A percentile compares a stretch with the other conserved stretches of the same genome.
Conservation (phyloP, 108 stramenopile species). For the Pseudonitzschia pungens region DNA sequence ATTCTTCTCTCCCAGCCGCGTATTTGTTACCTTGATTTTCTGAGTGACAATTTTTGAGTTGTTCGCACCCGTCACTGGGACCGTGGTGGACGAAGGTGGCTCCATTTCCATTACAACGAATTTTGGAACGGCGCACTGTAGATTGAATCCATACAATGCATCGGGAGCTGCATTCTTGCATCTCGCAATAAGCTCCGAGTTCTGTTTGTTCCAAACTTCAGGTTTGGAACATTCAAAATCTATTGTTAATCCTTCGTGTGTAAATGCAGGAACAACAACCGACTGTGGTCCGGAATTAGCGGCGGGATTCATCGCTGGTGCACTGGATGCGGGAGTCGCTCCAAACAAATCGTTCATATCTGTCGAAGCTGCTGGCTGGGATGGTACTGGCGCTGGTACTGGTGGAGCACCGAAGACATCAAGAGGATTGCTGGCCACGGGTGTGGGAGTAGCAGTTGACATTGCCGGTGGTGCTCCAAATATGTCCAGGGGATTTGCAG, state of each 20-base stretch:
- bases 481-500: slow-evolving; percentile 50
- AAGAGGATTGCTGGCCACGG: slow-evolving; percentile 33
- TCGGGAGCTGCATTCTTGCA: slow-evolving; percentile 84
- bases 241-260: slow-evolving; percentile 73
- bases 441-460: slow-evolving; percentile 29
- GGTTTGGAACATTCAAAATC: slow-evolving; percentile 87
- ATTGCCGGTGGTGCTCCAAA: slow-evolving; percentile 54
- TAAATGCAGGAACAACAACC: slow-evolving; percentile 61
- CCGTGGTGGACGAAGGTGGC: slow-evolving; percentile 88
- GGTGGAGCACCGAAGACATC: slow-evolving; percentile 60
- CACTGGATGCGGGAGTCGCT: slow-evolving; percentile 13
- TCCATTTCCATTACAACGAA: slow-evolving; percentile 95
- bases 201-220: slow-evolving; percentile 80
- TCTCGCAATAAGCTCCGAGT: slow-evolving; percentile 67
- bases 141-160: slow-evolving; percentile 80
- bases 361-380: neutral
- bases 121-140: slow-evolving; percentile 98
- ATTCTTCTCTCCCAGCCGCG: slow-evolving; percentile 90
- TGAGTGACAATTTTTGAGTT: slow-evolving; percentile 85
- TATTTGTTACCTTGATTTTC: slow-evolving; percentile 87
- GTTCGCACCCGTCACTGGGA: slow-evolving; percentile 64
- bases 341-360: neutral
- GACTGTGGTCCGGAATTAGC: slow-evolving; percentile 41
- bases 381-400: neutral
- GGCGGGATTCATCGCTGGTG: slow-evolving; percentile 19